phyloP scores from a whole-genome alignment of 1,284 basidiomycete genomes.

The Trametes sp. region DNA sequence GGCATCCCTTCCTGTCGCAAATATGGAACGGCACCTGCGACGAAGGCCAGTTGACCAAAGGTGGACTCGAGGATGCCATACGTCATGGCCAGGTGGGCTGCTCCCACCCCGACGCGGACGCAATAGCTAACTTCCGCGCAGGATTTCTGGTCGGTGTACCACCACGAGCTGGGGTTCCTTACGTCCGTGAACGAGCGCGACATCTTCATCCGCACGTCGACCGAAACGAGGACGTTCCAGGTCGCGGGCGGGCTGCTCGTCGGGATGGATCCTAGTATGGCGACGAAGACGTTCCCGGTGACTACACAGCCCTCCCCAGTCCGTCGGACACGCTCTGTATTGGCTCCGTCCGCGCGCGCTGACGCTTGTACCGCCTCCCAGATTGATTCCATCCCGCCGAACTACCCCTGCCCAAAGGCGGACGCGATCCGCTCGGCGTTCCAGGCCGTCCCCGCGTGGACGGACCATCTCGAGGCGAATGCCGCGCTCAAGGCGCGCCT shows the following conservation, averaged over 20 bases:
- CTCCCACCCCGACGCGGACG: not conserved
- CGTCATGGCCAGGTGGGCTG: slow-evolving; percentile 54
- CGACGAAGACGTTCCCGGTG: slow-evolving; percentile 48
- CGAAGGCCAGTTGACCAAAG: slow-evolving; percentile 58
- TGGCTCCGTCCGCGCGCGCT: not conserved
- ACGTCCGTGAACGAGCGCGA: slow-evolving; percentile 47
- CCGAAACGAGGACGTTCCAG: slow-evolving; percentile 56
- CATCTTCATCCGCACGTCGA: slow-evolving; percentile 55
- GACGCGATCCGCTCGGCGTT: slow-evolving; percentile 51
- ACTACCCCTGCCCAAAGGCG: slow-evolving; percentile 56
- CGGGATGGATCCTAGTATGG: slow-evolving; percentile 56
- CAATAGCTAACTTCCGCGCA: slow-evolving; percentile 25
- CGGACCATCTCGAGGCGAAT: slow-evolving; percentile 54
- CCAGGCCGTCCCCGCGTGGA: slow-evolving; percentile 59
- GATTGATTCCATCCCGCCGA: slow-evolving; percentile 61
- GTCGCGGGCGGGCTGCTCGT: slow-evolving; percentile 57
- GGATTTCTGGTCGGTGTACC: slow-evolving; percentile 63
- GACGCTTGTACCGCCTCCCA: slow-evolving; percentile 22
- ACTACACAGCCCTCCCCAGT: slow-evolving; percentile 48
- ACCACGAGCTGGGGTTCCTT: slow-evolving; percentile 51
- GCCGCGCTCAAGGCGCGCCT: slow-evolving; percentile 50
- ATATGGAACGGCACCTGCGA: slow-evolving; percentile 67
- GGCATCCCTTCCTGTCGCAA: slow-evolving; percentile 49
- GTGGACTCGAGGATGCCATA: slow-evolving; percentile 55
- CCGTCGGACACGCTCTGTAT: slow-evolving; percentile 7